A percentile compares a stretch with the other conserved stretches of the same genome.
Conservation (phyloP, 2,329 filamentous ascomycete genomes). For the Gaeumannomyces sp. region DNA sequence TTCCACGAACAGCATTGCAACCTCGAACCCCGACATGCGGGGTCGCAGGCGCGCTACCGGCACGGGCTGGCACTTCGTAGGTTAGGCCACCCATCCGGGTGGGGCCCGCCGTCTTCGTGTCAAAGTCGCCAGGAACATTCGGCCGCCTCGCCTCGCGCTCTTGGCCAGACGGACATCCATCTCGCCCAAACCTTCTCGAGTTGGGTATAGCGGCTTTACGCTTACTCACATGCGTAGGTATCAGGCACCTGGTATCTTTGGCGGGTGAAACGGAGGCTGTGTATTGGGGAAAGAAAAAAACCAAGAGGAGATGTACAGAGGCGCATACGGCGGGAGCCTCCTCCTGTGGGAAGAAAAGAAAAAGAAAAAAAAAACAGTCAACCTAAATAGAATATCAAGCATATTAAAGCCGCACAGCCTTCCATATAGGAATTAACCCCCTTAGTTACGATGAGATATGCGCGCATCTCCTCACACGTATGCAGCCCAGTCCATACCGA, state of each 20-base stretch:
- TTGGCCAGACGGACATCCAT: background rate
- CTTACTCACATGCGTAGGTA: background rate
- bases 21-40: background rate
- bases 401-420: background rate
- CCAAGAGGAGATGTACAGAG: too few species aligned
- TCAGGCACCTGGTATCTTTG: background rate
- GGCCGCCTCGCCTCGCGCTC: background rate
- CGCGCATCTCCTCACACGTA: background rate
- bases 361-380: background rate
- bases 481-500: background rate
- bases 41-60: background rate
- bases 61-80: too few species aligned
- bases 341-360: too few species aligned
- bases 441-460: background rate
- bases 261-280: too few species aligned
- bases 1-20: slow-evolving; percentile 1
- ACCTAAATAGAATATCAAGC: background rate
- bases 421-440: background rate
- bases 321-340: too few species aligned
- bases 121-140: too few species aligned
- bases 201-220: background rate
- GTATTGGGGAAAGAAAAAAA: too few species aligned
- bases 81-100: too few species aligned
- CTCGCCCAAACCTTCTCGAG: background rate
- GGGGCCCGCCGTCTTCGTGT: too few species aligned